Evolutionary conservation across 1,284 basidiomycete genomes (phyloP).

Genomic region (Heimioporus punctisporus): DNA sequence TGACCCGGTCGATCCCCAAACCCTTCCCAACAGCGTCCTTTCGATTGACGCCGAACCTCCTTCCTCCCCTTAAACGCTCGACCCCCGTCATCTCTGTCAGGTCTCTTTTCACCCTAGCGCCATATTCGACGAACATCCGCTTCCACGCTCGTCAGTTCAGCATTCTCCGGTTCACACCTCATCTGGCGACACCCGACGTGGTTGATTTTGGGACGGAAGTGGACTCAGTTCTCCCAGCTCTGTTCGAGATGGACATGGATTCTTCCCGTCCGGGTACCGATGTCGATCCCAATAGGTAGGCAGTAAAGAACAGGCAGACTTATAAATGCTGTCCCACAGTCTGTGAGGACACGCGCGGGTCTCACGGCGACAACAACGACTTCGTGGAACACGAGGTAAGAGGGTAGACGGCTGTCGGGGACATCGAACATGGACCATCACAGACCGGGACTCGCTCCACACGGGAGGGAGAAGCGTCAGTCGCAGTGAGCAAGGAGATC

Average conservation of each 20-base stretch:
- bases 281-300: no score
- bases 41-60: no score
- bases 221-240: no score
- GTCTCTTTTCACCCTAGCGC: constrained; percentile 6
- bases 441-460: no score
- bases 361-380: background rate
- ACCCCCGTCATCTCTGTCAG: no score
- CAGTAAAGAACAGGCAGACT: background rate
- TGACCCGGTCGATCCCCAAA: no score
- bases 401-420: background rate
- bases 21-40: no score
- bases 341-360: constrained; percentile 3
- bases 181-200: no score
- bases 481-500: constrained; percentile 19
- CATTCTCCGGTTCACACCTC: background rate
- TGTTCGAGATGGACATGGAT: background rate
- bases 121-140: constrained; percentile 5
- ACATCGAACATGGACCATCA: background rate
- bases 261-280: no score
- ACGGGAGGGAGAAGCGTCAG: constrained; percentile 7
- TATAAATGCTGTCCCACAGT: constrained; percentile 1
- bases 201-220: no score
- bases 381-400: background rate
- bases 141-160: constrained; percentile 14
- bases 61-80: no score